phyloP scores from a whole-genome alignment of 2,329 filamentous ascomycete species.

The Byssoonygena ceratinophila region DNA sequence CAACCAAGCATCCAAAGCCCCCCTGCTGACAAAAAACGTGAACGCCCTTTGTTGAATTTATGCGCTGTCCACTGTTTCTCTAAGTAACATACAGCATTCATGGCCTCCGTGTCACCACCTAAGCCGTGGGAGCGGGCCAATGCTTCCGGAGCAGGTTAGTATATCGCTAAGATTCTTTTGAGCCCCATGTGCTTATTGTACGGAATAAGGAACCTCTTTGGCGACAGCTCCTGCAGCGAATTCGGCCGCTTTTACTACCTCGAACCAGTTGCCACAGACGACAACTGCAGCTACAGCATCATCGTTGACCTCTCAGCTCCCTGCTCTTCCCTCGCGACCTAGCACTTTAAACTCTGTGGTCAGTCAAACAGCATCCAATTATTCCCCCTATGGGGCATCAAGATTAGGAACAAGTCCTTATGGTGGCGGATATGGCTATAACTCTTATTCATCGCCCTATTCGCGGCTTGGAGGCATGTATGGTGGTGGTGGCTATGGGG shows the following conservation, averaged over 20 bases:
- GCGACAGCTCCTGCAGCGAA: neutral
- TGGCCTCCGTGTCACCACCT: conserved; percentile 66
- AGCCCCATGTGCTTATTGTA: neutral
- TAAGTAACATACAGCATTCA: conserved; percentile 20
- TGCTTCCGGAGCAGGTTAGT: conserved; percentile 42
- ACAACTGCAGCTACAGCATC: conserved; percentile 23
- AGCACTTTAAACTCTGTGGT: conserved; percentile 66
- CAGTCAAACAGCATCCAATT: conserved; percentile 78
- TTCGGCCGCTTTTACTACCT: neutral
- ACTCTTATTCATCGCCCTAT: conserved; percentile 46
- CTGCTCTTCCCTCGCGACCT: conserved; percentile 70
- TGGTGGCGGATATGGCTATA: conserved; percentile 41
- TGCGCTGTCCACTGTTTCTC: too few species aligned
- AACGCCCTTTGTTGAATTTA: too few species aligned
- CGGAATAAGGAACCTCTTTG: neutral
- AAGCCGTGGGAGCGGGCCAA: conserved; percentile 91
- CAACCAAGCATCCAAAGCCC: too few species aligned
- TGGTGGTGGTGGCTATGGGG: conserved; percentile 27
- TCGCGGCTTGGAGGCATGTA: conserved; percentile 42
- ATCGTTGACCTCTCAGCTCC: conserved; percentile 42
- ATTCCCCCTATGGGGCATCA: conserved; percentile 54
- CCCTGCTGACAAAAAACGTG: too few species aligned
- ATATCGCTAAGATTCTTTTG: conserved; percentile 3
- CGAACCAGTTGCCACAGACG: neutral
- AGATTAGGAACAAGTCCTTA: conserved; percentile 46